Conservation (phyloP, 371 early-diverging fungal species). For the Mycotypha africana region DNA sequence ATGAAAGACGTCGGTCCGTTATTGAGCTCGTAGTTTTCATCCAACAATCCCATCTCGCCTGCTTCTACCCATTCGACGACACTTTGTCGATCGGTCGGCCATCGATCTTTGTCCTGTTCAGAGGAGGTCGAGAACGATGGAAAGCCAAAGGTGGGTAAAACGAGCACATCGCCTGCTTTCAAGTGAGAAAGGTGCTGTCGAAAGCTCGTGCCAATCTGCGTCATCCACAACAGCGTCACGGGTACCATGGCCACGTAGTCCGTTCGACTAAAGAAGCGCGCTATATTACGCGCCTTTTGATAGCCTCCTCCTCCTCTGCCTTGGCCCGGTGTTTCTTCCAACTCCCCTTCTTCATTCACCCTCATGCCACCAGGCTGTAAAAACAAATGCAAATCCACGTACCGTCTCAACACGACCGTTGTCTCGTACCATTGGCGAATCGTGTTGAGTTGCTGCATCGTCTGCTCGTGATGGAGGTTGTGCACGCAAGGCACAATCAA, state of each 20-base stretch:
- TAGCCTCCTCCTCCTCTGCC: conserved; percentile 3
- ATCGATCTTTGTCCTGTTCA: conserved; percentile 6
- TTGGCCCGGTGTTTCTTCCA: not conserved
- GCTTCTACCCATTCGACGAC: conserved; percentile 24
- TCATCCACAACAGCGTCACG: conserved; percentile 20
- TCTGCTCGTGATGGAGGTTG: conserved; percentile 8
- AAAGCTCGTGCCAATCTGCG: conserved; percentile 12
- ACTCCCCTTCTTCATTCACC: conserved; percentile 8
- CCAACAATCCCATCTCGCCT: conserved; percentile 24
- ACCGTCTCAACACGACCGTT: conserved; percentile 25
- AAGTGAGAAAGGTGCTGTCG: conserved; percentile 11
- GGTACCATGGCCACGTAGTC: conserved; percentile 43
- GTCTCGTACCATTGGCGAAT: conserved; percentile 38
- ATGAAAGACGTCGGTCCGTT: conserved; percentile 29
- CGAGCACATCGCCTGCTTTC: conserved; percentile 24
- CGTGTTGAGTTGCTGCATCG: conserved; percentile 15
- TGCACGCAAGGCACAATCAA: conserved; percentile 30
- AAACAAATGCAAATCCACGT: conserved; percentile 52
- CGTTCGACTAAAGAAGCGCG: conserved; percentile 54
- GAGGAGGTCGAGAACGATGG: conserved; percentile 13
- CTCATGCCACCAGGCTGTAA: no score
- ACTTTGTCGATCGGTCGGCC: conserved; percentile 22
- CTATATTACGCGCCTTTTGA: conserved; percentile 43
- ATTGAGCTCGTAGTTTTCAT: conserved; percentile 29
- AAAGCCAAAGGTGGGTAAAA: conserved; percentile 35